A percentile compares a stretch with the other conserved stretches of the same genome.
Evolutionary conservation across 148 eudicot genomes (phyloP).

Genomic region (Chenopodium quinoa): DNA sequence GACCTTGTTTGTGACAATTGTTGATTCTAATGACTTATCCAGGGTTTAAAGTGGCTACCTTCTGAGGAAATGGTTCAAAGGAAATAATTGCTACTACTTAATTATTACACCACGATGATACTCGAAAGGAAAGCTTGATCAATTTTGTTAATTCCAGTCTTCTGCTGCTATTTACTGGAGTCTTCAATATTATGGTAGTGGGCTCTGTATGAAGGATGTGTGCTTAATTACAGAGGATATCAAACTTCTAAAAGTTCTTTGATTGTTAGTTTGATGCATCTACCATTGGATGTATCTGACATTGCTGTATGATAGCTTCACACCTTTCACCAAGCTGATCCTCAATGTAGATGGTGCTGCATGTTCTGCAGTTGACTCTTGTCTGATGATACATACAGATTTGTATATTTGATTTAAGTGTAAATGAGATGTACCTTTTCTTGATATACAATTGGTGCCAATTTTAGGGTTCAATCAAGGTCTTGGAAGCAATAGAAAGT

Average conservation of each 20-base stretch:
- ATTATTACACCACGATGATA: not conserved
- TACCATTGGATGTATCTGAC: not conserved
- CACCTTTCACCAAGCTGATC: no score
- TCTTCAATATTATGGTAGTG: not conserved
- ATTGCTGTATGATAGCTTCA: no score
- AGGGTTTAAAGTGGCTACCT: conserved; percentile 34
- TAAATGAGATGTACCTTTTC: no score
- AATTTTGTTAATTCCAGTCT: not conserved
- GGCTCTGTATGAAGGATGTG: not conserved
- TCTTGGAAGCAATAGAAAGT: not conserved
- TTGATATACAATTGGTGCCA: not conserved
- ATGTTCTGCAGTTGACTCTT: not conserved
- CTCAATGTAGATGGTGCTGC: not conserved
- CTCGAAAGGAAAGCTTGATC: conserved; percentile 12
- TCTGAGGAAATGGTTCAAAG: conserved; percentile 23
- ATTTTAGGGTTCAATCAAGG: not conserved
- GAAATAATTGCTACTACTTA: conserved; percentile 8
- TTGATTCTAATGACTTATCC: conserved; percentile 15
- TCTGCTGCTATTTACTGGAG: conserved; percentile 1
- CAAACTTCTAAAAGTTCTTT: not conserved
- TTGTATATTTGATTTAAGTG: no score
- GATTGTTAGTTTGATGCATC: not conserved
- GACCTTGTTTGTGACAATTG: not conserved
- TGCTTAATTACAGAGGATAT: not conserved
- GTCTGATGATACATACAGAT: no score